Evolutionary conservation across 192 early-diverging fungal species (phyloP).

Genomic region (Coemansia sp.): DNA sequence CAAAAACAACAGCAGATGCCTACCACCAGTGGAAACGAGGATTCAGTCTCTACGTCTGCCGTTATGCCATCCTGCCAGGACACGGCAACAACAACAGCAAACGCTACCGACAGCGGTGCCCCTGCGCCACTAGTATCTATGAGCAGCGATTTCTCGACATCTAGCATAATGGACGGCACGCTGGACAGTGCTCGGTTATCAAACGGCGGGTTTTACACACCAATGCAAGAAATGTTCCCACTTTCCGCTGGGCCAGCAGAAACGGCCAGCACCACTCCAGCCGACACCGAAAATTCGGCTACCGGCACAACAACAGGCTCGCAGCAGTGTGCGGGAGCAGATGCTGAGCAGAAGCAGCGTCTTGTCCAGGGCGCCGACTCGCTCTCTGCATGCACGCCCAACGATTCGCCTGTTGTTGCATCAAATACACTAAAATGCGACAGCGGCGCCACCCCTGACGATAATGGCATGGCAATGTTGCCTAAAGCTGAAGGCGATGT

Average conservation of each 20-base stretch:
- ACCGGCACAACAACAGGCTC: not conserved
- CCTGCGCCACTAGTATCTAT: not conserved
- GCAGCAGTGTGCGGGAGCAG: conserved; percentile 7
- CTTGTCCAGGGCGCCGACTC: conserved; percentile 30
- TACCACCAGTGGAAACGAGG: too few relatives aligned
- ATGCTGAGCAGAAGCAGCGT: conserved; percentile 2
- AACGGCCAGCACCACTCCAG: not conserved
- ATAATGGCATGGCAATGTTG: not conserved
- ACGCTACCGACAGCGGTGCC: not conserved
- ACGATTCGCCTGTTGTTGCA: conserved; percentile 24
- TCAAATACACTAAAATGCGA: conserved; percentile 14
- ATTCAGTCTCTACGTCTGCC: not conserved
- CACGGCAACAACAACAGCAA: conserved; percentile 7
- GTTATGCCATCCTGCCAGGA: not conserved
- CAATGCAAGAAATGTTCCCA: conserved; percentile 43
- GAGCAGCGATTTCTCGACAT: conserved; percentile 5
- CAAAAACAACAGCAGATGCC: too few relatives aligned
- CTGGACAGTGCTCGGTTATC: not conserved
- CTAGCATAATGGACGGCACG: conserved; percentile 3
- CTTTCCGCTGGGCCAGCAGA: conserved; percentile 15
- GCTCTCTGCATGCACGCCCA: conserved; percentile 15
- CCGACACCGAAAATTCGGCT: conserved; percentile 5
- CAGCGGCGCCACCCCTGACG: conserved; percentile 13
- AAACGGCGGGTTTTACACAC: conserved; percentile 27
- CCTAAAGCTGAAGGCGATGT: not conserved